These are phyloP conservation scores for Dittrichia graveolens DNA, from an alignment of 129 eudicot genomes.

Conservation along the genomic window DNA sequence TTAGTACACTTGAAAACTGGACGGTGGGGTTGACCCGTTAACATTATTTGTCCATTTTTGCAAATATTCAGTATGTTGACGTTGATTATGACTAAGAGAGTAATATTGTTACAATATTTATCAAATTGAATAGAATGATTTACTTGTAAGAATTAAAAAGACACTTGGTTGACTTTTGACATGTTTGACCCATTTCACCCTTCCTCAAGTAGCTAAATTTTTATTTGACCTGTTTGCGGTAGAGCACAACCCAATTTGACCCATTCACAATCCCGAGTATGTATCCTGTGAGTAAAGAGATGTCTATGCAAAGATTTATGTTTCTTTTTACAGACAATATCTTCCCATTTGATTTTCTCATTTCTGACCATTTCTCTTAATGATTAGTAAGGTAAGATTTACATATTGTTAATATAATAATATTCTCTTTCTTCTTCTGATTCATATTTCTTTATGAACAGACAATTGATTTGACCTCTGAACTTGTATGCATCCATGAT, in stretches of 20 bases:
- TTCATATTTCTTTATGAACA: constrained; percentile 29
- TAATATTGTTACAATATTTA: too few species aligned
- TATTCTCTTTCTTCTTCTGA: constrained; percentile 11
- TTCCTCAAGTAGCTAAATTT: not conserved
- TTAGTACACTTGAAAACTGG: too few species aligned
- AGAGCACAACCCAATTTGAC: not conserved
- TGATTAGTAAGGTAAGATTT: constrained; percentile 2
- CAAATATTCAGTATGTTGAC: too few species aligned
- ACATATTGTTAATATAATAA: constrained; percentile 12
- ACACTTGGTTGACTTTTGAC: too few species aligned
- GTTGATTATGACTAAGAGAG: too few species aligned
- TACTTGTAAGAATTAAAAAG: too few species aligned
- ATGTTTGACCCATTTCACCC: not conserved
- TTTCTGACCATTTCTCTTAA: constrained; percentile 1
- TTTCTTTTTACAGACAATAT: not conserved
- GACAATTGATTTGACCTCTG: constrained; percentile 70
- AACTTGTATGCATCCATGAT: constrained; percentile 93
- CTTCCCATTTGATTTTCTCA: not conserved
- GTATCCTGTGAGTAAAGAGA: constrained; percentile 21
- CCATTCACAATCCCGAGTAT: not conserved
- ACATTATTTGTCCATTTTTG: too few species aligned
- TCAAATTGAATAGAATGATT: too few species aligned
- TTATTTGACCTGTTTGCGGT: not conserved
- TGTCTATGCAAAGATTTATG: constrained; percentile 6
- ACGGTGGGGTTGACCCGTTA: too few species aligned